These are phyloP conservation scores for Aspergillus calidoustus DNA, from an alignment of 2,329 filamentous ascomycete genomes.

Conservation along the genomic window DNA sequence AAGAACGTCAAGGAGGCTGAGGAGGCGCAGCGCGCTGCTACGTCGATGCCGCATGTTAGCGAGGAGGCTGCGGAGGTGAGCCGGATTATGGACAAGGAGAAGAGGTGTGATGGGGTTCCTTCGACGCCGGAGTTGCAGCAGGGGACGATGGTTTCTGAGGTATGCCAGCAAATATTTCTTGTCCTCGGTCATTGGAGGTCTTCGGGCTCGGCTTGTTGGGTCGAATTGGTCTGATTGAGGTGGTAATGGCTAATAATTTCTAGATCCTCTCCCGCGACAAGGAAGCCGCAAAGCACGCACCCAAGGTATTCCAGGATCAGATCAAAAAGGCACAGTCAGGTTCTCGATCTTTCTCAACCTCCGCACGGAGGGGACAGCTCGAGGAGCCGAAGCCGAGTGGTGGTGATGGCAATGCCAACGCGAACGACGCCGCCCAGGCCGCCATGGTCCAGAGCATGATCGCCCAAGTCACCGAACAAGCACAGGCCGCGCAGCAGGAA, in stretches of 20 bases:
- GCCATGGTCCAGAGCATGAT: constrained; percentile 44
- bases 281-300: constrained; percentile 64
- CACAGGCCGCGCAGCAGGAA: constrained; percentile 28
- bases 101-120: constrained; percentile 48
- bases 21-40: constrained; percentile 50
- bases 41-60: constrained; percentile 62
- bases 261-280: constrained; percentile 69
- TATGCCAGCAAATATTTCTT: constrained; percentile 31
- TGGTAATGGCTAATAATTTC: neutral
- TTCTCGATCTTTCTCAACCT: constrained; percentile 63
- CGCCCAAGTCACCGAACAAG: constrained; percentile 36
- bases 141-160: constrained; percentile 70
- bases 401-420: neutral
- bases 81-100: constrained; percentile 56
- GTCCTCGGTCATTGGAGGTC: neutral
- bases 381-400: constrained; percentile 23
- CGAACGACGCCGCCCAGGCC: constrained; percentile 29
- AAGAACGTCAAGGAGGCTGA: constrained; percentile 31
- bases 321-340: constrained; percentile 37
- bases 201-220: neutral
- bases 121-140: constrained; percentile 64
- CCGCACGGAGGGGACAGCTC: constrained; percentile 45
- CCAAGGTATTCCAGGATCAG: constrained; percentile 68
- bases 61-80: constrained; percentile 67
- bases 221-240: neutral